phyloP scores from a whole-genome alignment of 2,329 filamentous ascomycete species.

The Elsinoe fawcettii region DNA sequence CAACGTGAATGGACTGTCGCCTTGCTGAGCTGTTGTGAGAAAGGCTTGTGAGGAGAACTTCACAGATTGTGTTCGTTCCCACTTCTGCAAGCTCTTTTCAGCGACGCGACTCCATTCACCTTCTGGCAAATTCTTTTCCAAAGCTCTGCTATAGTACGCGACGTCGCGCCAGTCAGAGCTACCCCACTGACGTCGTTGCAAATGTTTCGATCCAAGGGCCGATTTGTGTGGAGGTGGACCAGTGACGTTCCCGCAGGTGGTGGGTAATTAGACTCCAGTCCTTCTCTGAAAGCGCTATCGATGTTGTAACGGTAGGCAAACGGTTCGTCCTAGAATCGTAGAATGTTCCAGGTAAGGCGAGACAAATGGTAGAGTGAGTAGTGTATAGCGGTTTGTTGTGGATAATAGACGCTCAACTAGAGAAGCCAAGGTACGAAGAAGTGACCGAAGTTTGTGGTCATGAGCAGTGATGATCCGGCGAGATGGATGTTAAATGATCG shows the following conservation, averaged over 20 bases:
- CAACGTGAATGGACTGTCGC: not conserved
- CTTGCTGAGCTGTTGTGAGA: not conserved
- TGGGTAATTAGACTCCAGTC: not conserved
- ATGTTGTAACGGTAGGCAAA: constrained; percentile 11
- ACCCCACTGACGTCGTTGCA: constrained; percentile 4
- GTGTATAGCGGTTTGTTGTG: not conserved
- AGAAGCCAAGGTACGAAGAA: not conserved
- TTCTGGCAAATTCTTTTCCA: not conserved
- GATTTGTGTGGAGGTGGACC: not conserved
- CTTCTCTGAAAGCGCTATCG: constrained; percentile 6
- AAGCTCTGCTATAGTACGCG: not conserved
- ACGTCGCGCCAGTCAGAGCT: not conserved
- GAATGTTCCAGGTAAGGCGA: constrained; percentile 13
- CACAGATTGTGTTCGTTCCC: not conserved
- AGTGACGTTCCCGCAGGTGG: not conserved
- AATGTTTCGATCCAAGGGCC: not conserved
- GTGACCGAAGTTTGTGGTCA: not conserved
- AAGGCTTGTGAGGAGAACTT: not conserved
- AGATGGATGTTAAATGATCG: not conserved
- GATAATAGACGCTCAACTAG: not conserved
- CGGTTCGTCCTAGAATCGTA: constrained; percentile 10
- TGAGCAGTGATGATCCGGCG: not conserved
- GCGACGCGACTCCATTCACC: not conserved
- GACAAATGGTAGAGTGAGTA: constrained; percentile 7
- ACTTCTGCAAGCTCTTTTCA: not conserved